Percentiles rank a stretch among this genome's conserved stretches.
Evolutionary conservation across 441 rosid species (phyloP).

Genomic region (Populus tomentosa): DNA sequence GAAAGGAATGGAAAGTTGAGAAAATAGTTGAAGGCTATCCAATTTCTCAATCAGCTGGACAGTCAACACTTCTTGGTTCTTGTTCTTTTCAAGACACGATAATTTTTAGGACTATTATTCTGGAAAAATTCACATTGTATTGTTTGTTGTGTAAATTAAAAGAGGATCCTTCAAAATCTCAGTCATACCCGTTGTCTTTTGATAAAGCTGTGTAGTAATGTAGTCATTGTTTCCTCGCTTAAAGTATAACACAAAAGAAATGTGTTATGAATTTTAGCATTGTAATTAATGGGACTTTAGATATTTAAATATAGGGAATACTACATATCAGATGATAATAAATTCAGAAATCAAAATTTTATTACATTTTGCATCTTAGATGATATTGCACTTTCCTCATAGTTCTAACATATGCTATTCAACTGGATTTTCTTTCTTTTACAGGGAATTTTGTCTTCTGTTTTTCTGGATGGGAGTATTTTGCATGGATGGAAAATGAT

Average conservation of each 20-base stretch:
- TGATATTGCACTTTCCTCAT: background rate
- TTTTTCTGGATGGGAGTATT: slow-evolving; percentile 51
- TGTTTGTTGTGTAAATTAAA: background rate
- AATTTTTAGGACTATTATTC: background rate
- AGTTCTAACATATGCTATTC: background rate
- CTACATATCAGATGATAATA: too few species aligned
- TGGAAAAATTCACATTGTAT: background rate
- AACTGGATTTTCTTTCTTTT: background rate
- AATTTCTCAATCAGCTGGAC: background rate
- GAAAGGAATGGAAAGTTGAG: background rate
- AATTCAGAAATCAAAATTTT: background rate
- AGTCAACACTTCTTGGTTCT: background rate
- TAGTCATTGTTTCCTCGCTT: background rate
- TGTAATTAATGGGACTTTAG: background rate
- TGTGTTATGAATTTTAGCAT: background rate
- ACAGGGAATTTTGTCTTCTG: slow-evolving; percentile 81
- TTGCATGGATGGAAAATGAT: slow-evolving; percentile 82
- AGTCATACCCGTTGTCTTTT: background rate
- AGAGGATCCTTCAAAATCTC: background rate
- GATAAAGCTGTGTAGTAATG: background rate
- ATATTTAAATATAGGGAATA: too few species aligned
- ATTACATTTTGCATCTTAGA: background rate
- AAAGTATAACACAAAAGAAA: background rate
- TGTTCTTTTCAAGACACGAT: background rate
- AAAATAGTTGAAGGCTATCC: background rate